Conservation (phyloP, 257 asterid species). For the Oldenlandia corymbosa region DNA sequence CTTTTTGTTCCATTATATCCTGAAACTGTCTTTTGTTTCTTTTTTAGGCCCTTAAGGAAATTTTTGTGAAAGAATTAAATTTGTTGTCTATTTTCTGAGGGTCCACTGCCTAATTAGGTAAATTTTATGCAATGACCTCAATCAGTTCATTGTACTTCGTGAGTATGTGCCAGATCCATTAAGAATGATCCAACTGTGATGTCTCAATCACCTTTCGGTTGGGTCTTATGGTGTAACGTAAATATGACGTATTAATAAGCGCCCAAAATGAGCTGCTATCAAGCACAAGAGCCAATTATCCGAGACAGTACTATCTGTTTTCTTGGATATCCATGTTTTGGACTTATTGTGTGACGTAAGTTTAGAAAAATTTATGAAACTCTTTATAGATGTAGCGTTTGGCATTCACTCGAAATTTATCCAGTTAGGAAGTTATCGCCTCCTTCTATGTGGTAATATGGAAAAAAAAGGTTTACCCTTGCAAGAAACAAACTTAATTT, state of each 20-base stretch:
- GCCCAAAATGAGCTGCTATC: background rate
- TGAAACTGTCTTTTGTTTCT: background rate
- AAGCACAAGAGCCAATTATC: background rate
- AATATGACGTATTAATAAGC: background rate
- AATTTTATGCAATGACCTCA: background rate
- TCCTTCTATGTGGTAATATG: background rate
- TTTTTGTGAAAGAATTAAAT: background rate
- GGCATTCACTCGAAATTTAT: background rate
- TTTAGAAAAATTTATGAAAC: no score
- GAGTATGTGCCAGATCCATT: background rate
- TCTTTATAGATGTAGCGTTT: no score
- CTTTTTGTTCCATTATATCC: background rate
- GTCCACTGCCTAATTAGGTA: conserved; percentile 2
- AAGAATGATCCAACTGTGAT: background rate
- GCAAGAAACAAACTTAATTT: background rate
- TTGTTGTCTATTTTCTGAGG: conserved; percentile 3
- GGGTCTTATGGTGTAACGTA: background rate
- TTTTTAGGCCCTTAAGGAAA: background rate
- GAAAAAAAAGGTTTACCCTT: background rate
- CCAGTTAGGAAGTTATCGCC: no score
- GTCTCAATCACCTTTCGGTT: background rate
- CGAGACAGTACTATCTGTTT: no score
- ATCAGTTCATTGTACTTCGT: background rate
- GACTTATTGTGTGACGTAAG: no score
- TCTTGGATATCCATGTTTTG: no score